These are phyloP conservation scores for Acacia concinna DNA, from an alignment of 331 rosid species.

Conservation along the genomic window DNA sequence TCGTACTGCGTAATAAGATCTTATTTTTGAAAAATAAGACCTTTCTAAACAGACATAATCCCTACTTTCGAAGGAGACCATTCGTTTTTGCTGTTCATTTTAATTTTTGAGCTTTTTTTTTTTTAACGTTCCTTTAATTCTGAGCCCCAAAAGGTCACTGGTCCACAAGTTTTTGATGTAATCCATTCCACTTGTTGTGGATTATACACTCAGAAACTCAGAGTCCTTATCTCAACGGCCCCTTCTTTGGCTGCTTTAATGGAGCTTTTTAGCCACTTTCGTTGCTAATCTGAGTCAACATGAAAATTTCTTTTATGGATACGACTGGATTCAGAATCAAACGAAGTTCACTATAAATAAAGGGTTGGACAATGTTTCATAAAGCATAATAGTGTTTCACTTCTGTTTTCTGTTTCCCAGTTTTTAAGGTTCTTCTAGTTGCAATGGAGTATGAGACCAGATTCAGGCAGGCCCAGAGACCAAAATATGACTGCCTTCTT, in stretches of 20 bases:
- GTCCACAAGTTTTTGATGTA: constrained; percentile 35
- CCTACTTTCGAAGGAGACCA: constrained; percentile 12
- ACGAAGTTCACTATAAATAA: constrained; percentile 33
- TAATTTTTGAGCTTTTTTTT: constrained; percentile 21
- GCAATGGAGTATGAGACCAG: constrained; percentile 73
- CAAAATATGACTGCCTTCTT: constrained; percentile 83
- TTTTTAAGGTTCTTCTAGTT: constrained; percentile 31
- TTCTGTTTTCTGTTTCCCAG: constrained; percentile 17
- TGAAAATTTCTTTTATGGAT: constrained; percentile 27
- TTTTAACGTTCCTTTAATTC: constrained; percentile 14
- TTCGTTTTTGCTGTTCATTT: constrained; percentile 32
- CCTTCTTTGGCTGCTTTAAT: constrained; percentile 23
- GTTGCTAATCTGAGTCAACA: constrained; percentile 56
- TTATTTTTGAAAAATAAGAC: no score
- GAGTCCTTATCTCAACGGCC: constrained; percentile 42
- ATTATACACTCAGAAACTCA: constrained; percentile 56
- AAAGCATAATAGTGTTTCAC: constrained; percentile 26
- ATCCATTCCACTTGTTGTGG: constrained; percentile 44
- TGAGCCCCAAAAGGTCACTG: constrained; percentile 34
- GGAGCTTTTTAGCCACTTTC: constrained; percentile 31
- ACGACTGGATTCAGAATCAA: constrained; percentile 30
- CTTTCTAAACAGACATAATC: no score
- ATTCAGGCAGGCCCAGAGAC: constrained; percentile 63
- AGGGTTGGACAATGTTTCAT: constrained; percentile 16
- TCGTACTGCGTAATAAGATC: no score